Base-by-base conservation (phyloP, 257 asterid species). In the Ilex asprella region DNA sequence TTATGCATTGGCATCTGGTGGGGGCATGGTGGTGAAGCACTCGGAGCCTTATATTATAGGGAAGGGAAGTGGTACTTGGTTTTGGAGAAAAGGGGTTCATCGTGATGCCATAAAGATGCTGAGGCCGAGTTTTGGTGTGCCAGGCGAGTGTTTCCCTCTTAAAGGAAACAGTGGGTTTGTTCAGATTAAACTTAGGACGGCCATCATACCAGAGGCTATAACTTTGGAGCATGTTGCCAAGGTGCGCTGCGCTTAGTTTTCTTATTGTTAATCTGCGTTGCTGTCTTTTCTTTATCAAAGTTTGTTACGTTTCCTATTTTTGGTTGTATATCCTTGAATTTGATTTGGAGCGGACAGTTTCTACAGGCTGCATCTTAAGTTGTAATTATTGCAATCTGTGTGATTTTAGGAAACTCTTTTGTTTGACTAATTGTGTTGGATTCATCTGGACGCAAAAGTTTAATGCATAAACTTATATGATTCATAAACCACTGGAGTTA, bases 71-170 rank as follows among this genome's bases (percentile, higher is more conserved):
- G 70, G 65, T 21, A 31, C 35, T 58, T 69, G 82, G 79, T 55
- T 47, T 32, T 16, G 50, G 56, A 60, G 51, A 6, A 72, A 56
- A 31, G 65, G 31, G 65, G 79, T 73, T 52, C 67, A 78, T 46
- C 39, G 30, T 5, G 81, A 79, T 62, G 82, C 95, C 8, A 77
- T 71, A 60, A 88, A 75, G 87, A 87, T 93, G 85, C 64, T 93
- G 55, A 78, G 64, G 63, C 97, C 99, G 6, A 93, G 97, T 76
- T 89, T 93, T 75, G 99, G 99, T 62, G 97, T 89, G 82, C 99
- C 99, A 46, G 97, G 97, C 14, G 88, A 85, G 21, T 93, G 99
- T 72, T 89, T 89, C 73, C 81, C 96, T 9, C 81, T 93, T 13
- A 87, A 83, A 31, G 94, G 96, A 49, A 71, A 73, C 39, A 64